phyloP scores from a whole-genome alignment of 805 yeast species.

The Scheffersomyces stipitis region DNA sequence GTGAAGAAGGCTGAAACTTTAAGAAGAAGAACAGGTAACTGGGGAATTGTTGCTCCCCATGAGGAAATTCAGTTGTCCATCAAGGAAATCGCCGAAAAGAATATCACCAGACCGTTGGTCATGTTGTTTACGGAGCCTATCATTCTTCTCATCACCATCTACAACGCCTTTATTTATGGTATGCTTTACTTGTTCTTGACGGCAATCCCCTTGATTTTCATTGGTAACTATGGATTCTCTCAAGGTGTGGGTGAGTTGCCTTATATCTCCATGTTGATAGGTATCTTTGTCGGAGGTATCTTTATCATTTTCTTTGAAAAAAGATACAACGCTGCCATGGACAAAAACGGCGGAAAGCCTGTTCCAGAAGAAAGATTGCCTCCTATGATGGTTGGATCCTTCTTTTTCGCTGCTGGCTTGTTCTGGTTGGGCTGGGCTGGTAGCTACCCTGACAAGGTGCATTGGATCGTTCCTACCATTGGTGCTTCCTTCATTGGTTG shows the following conservation, averaged over 20 bases:
- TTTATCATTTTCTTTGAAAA: constrained; percentile 27
- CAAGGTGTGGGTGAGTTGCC: constrained; percentile 26
- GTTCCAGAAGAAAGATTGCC: constrained; percentile 81
- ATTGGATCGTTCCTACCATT: constrained; percentile 68
- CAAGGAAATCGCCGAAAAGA: constrained; percentile 35
- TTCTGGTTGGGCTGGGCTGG: constrained; percentile 92
- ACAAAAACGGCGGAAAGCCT: constrained; percentile 43
- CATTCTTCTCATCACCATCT: constrained; percentile 42
- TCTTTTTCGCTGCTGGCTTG: constrained; percentile 73
- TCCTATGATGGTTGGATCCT: constrained; percentile 71
- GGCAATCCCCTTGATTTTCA: constrained; percentile 47
- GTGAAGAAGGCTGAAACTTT: constrained; percentile 32
- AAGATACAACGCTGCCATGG: constrained; percentile 31
- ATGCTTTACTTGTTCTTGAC: constrained; percentile 46
- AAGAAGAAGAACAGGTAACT: constrained; percentile 40
- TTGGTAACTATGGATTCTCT: constrained; percentile 24
- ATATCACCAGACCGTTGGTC: constrained; percentile 35
- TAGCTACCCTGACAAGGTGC: constrained; percentile 65
- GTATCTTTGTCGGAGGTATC: constrained; percentile 32
- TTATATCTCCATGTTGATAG: constrained; percentile 36
- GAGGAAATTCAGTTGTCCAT: constrained; percentile 31
- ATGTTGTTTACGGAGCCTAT: constrained; percentile 45
- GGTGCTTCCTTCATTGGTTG: constrained; percentile 42
- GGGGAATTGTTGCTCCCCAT: constrained; percentile 41
- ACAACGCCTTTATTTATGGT: constrained; percentile 51